Base-by-base conservation (phyloP, 208 protist genomes). In the Trypanosoma cruzi region DNA sequence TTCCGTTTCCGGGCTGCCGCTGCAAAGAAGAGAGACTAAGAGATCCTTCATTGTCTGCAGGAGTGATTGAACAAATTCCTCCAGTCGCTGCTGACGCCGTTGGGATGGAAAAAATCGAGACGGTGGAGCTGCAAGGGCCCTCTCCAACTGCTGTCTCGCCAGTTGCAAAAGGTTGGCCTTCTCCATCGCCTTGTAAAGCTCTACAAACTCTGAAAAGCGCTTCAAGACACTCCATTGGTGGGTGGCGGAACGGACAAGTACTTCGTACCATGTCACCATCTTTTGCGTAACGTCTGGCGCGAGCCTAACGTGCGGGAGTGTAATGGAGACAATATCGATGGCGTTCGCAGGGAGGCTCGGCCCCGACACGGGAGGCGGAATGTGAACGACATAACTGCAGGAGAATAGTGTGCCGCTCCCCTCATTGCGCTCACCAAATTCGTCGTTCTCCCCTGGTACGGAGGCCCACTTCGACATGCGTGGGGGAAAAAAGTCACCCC, bases 191-290 rank as follows among this genome's bases (percentile, higher is more conserved):
- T 18, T 31, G 36, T 48, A 40, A n/a, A 75, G 36, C 2, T 68
- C 34, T 22, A 63, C 5, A 44, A 75, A 75, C 56, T 75, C 70
- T n/a, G 70, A 75, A 37, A 75, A 75, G 8, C 70, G 70, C 56
- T 75, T 75, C 49, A 69, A 18, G 18, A 75, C 70, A 34, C 49
- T 46, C 70, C 70, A 75, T 37, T 68, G 50, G 29, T 75, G 70
- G 10, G 32, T 44, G 20, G 53, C 22, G 18, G 70, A 68, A 31
- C 37, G 24, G 11, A 75, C 57, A 2, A 69, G 32, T 8, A 75
- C 70, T 20, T 75, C 53, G 40, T 68, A 75, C 70, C 70, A 75
- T 24, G 36, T 42, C 48, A 75, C 70, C 49, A 20, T 59, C 46
- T 63, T 67, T 26, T 37, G 44, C 1, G 59, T 56, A 11, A 54